Evolutionary conservation across 495 filamentous ascomycete genomes (phyloP), one percentile per base, ranked within the genome.

Genomic region (Daldinia concentrica): DNA sequence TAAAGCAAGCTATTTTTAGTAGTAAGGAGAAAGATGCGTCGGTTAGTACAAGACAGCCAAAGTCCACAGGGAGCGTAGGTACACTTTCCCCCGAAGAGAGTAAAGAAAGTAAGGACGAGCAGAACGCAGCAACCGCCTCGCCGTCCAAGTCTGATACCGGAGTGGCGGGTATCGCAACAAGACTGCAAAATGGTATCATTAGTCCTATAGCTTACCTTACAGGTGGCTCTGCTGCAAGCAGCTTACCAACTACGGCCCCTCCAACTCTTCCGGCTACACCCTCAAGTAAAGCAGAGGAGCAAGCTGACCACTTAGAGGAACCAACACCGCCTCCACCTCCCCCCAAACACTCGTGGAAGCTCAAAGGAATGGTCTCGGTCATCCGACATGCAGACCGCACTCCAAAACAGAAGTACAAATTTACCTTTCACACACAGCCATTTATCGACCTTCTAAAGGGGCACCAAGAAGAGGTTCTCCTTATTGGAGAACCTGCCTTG

Each of bases 321-420:
- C 74, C 76, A 58, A 77, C 79, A 37, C 80, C 89, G 3, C 91
- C 92, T 5, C 92, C 93, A 3, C 94, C 94, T 12, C 93, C 93
- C 6, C 93, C 93, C 0, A 97, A 98, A 74, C 94, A 97, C 71
- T 91, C 94, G 30, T 99, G 95, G 95, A 97, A 97, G 77, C 80
- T 99, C 66, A 99, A 98, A 78, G 95, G 95, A n/a, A 93, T 98
- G 85, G 95, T 99, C 6, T 93, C 95, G 19, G 96, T 98, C 11
- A 91, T 99, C 56, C 88, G 95, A 26, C 95, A 99, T 77, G 95
- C 96, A 3, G 95, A 99, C 81, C 90, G 95, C 41, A 99, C 95
- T 11, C 95, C 95, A 6, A 99, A 99, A 79, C 95, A 99, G 73
- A 99, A 99, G 75, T 97, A 97, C 83, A 99, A 99, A 75, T 98